Conservation (phyloP, 139 green algal species). For the Volvox africanus region DNA sequence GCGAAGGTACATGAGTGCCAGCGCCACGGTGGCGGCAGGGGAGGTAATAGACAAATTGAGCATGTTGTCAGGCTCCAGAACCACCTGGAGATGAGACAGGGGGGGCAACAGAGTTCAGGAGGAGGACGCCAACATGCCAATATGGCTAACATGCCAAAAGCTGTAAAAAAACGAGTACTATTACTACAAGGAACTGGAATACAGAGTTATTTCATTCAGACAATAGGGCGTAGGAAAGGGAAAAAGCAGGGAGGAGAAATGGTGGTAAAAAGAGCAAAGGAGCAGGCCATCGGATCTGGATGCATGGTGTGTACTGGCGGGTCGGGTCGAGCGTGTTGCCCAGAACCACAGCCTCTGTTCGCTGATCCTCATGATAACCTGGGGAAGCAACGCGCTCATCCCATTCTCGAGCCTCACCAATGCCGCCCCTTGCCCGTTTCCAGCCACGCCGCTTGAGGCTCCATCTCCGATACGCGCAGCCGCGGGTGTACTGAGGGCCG, state of each 20-base stretch:
- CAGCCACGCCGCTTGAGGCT: slow-evolving; percentile 32
- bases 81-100: slow-evolving; percentile 62
- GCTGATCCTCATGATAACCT: too few relatives aligned
- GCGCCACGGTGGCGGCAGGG: slow-evolving; percentile 89
- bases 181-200: too few relatives aligned
- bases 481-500: not conserved
- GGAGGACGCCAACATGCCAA: not conserved
- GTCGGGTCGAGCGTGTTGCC: too few relatives aligned
- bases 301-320: too few relatives aligned
- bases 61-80: slow-evolving; percentile 85
- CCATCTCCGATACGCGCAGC: not conserved
- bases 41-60: slow-evolving; percentile 88
- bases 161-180: too few relatives aligned
- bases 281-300: too few relatives aligned
- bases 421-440: slow-evolving; percentile 86
- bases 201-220: too few relatives aligned
- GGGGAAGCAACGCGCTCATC: slow-evolving; percentile 58
- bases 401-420: slow-evolving; percentile 58
- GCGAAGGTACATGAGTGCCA: slow-evolving; percentile 91
- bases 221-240: too few relatives aligned
- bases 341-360: too few relatives aligned
- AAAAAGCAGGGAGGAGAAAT: too few relatives aligned
- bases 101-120: not conserved
- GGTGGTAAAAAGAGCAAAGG: too few relatives aligned
- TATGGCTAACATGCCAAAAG: too few relatives aligned